Evolutionary conservation across 257 asterid species (phyloP).

Genomic region (Fraxinus anomala): DNA sequence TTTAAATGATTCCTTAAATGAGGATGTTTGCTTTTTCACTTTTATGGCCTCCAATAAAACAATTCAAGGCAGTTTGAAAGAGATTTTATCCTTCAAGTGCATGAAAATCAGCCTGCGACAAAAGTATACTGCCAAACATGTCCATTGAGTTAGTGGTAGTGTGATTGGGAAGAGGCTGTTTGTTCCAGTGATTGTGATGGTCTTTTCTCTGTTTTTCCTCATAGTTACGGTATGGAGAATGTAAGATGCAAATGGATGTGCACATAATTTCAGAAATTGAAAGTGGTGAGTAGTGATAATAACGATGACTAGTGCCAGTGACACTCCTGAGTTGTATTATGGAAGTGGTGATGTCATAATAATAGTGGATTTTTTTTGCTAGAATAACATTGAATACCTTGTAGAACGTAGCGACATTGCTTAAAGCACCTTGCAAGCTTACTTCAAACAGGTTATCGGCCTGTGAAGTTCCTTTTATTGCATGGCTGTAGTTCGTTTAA

Average conservation of each 20-base stretch:
- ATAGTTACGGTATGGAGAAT: not conserved
- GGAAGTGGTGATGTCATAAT: not conserved
- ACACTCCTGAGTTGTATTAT: not conserved
- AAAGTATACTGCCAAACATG: not conserved
- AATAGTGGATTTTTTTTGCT: not conserved
- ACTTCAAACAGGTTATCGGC: not conserved
- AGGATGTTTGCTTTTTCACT: not conserved
- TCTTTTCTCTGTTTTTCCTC: conserved; percentile 1
- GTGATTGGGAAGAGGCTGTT: not conserved
- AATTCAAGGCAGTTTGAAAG: conserved; percentile 12
- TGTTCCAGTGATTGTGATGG: not conserved
- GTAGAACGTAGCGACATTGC: not conserved
- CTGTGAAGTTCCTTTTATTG: not conserved
- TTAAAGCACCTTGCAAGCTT: not conserved
- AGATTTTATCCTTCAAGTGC: conserved; percentile 10
- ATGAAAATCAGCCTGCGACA: not conserved
- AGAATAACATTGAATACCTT: not conserved
- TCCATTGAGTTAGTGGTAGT: not conserved
- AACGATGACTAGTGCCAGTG: not conserved
- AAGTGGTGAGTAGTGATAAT: not conserved
- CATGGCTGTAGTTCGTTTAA: not conserved
- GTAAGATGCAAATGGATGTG: conserved; percentile 14
- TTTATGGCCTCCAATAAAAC: not conserved
- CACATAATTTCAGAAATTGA: conserved; percentile 19
- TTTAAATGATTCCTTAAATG: not conserved